Evolutionary conservation across 2,329 filamentous ascomycete species (phyloP), one percentile per base, ranked within the genome.

Genomic region (Claviceps fusiformis): DNA sequence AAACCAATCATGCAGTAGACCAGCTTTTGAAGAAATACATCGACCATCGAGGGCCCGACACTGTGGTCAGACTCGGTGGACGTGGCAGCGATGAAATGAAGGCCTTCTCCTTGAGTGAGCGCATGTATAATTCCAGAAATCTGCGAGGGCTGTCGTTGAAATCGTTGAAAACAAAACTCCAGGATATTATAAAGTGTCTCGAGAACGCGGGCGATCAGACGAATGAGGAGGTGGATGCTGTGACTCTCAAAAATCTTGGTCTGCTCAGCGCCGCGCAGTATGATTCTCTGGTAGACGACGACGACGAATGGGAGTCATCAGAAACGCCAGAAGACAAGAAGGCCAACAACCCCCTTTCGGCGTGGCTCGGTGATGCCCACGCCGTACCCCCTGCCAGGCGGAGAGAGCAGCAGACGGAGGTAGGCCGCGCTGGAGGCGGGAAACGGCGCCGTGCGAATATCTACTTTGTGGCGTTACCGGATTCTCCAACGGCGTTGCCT

Each of bases 1-100:
- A 95, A 62, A 96, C 90, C 0, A 96, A 96, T 57, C 89, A 95
- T 67, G 90, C 90, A 0, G 72, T 95, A 0, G 90, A 96, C 61
- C 90, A 95, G 64, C 73, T 96, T 0, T 73, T 95, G 0, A 70
- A 72, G 1, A 80, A 85, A 54, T 75, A 89, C 17, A 73, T 81
- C 1, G 64, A 71, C 1, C 41, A 43, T 54, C 62, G 0, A 68
- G 66, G 3, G 86, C 68, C 5, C 58, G 60, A 75, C 76, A 80
- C 1, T 83, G 51, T 90, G 56, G 71, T 74, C 10, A 75, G 77
- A 2, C 64, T 80, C 10, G 89, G 89, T 46, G 82, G 84, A 2
- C 79, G 86, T 0, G 75, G 77, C 0, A 83, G 95, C 60, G 81
- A 81, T 57, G 73, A 79, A 53, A 77, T 81, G 15, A 89, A 82